Evolutionary conservation across 148 eudicot species (phyloP).

Genomic region (Selenicereus undatus): DNA sequence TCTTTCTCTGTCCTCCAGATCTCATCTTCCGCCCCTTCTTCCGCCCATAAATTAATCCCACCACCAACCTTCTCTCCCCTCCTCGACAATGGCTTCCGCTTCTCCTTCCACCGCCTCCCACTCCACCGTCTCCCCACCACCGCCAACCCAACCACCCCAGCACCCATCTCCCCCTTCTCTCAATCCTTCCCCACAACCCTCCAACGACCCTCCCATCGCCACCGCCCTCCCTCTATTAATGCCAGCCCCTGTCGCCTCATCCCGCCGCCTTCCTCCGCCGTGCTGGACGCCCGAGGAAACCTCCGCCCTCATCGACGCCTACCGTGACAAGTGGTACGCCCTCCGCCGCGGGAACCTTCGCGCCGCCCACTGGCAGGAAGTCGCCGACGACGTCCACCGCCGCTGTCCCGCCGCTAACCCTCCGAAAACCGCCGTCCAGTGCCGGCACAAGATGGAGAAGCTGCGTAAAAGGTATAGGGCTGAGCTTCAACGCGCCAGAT

Average conservation of each 20-base stretch:
- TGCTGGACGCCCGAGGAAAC: conserved; percentile 96
- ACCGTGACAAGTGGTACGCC: conserved; percentile 73
- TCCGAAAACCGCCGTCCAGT: conserved; percentile 78
- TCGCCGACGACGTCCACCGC: conserved; percentile 48
- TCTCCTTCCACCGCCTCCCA: background rate
- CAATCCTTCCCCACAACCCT: background rate
- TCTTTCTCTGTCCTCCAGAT: conserved; percentile 11
- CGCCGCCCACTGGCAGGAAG: conserved; percentile 79
- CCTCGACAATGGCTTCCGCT: background rate
- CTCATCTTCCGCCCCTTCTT: conserved; percentile 5
- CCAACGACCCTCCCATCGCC: background rate
- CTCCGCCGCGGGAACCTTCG: conserved; percentile 76
- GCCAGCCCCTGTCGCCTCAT: conserved; percentile 3
- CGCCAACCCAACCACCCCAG: background rate
- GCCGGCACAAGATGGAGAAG: conserved; percentile 97
- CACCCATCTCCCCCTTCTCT: background rate
- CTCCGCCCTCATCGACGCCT: conserved; percentile 59
- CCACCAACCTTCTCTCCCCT: background rate
- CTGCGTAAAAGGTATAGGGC: conserved; percentile 76
- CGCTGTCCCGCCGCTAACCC: conserved; percentile 44
- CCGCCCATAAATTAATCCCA: background rate
- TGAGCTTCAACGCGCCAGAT: conserved; percentile 53
- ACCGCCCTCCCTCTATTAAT: conserved; percentile 13
- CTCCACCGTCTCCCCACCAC: background rate
- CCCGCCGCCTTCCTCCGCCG: conserved; percentile 82